Base-by-base conservation (phyloP, 1,139 yeast species). In the Saccharomyces hybrid region DNA sequence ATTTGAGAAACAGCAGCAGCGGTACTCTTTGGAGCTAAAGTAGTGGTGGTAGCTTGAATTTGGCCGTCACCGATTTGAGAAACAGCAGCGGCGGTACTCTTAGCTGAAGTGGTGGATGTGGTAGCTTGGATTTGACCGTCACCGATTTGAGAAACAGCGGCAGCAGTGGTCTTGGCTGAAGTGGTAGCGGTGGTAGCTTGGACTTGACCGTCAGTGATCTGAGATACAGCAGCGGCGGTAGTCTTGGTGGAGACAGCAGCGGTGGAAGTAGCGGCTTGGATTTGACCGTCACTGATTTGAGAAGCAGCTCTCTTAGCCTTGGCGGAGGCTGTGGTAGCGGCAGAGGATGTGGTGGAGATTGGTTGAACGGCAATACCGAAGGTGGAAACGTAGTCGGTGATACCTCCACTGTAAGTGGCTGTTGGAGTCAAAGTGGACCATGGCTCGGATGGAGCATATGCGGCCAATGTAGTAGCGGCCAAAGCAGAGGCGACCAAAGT, bases 331-430 rank as follows among this genome's bases (percentile, higher is more conserved):
- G 61, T 63, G 26, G 71, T 60, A 48, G 72, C 57, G 9, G 42
- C n/a, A 2, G 42, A 34, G 47, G 74, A 59, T 52, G 75, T 59
- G 21, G 77, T 68, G 51, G 78, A 63, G 54, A 79, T 66, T 63
- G 87, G 82, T 55, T 75, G 73, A 60, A 85, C 81, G 62, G 86
- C 87, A 64, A 86, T 84, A 75, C 93, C 93, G 65, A 86, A 86
- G 52, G 79, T 75, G 53, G 75, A 72, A 31, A 80, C 60, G 74
- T 82, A 83, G 66, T 83, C 83, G 50, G 89, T 83, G 52, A 77
- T 59, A 59, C 84, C 88, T 65, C 84, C 85, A 42, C 80, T 59
- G 57, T 80, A 79, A 47, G 83, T 74, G 47, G 77, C 78, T 50
- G 74, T 61, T 62, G 91, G 90, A 49, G 88, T 84, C 71, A 84